Conservation (phyloP, 2,329 filamentous ascomycete genomes). For the Nemania sp. region DNA sequence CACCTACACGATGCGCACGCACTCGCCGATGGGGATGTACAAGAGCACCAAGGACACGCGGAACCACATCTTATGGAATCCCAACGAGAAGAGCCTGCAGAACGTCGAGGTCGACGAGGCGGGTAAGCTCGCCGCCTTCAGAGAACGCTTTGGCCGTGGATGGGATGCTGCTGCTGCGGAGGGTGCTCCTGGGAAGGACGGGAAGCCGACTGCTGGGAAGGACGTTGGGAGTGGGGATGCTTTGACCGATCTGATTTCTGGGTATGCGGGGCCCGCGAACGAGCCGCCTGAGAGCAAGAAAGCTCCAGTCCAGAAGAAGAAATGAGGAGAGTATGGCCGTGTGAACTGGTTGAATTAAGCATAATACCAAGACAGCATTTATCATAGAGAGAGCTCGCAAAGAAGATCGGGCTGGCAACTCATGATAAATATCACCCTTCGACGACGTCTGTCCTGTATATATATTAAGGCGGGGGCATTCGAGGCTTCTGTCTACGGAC, state of each 20-base stretch:
- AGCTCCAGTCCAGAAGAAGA: slow-evolving; percentile 56
- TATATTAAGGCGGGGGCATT: slow-evolving; percentile 19
- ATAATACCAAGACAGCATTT: neutral
- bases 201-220: slow-evolving; percentile 46
- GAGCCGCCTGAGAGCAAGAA: slow-evolving; percentile 46
- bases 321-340: neutral
- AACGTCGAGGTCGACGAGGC: slow-evolving; percentile 97
- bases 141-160: slow-evolving; percentile 82
- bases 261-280: slow-evolving; percentile 54
- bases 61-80: slow-evolving; percentile 94
- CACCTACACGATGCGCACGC: slow-evolving; percentile 83
- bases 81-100: slow-evolving; percentile 79
- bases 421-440: slow-evolving; percentile 14
- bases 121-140: slow-evolving; percentile 86
- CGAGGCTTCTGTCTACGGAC: slow-evolving; percentile 7
- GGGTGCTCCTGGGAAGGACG: slow-evolving; percentile 47
- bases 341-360: neutral
- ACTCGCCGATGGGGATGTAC: slow-evolving; percentile 73
- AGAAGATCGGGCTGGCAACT: slow-evolving; percentile 16
- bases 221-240: slow-evolving; percentile 50
- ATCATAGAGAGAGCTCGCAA: neutral
- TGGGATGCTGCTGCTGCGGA: slow-evolving; percentile 71
- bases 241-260: slow-evolving; percentile 65
- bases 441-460: slow-evolving; percentile 21
- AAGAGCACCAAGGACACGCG: slow-evolving; percentile 81